Conservation (phyloP, 225 moss, liverwort and hornwort genomes). For the Pleurozium schreberi region DNA sequence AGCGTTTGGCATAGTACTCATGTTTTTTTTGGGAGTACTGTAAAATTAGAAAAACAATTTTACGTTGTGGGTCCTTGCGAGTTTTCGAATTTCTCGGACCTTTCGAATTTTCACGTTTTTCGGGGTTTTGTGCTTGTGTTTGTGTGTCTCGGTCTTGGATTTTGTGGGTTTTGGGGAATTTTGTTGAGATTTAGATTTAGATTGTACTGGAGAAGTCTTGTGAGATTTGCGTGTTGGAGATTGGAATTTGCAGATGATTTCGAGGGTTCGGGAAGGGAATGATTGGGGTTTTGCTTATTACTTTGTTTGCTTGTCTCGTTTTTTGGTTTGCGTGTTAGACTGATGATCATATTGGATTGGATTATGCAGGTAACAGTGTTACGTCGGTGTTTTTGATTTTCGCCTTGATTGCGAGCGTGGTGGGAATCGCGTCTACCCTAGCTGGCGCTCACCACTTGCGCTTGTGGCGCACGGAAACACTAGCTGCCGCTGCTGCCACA, state of each 20-base stretch:
- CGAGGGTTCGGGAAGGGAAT: neutral
- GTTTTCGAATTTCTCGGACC: no score
- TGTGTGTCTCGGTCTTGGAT: neutral
- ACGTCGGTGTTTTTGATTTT: neutral
- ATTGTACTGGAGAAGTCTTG: neutral
- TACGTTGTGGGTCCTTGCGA: no score
- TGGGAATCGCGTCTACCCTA: conserved; percentile 9
- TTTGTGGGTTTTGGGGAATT: neutral
- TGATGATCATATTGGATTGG: neutral
- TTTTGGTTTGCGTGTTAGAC: neutral
- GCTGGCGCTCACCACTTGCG: conserved; percentile 24
- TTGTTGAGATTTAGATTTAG: neutral
- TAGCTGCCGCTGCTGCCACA: conserved; percentile 19
- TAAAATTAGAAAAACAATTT: no score
- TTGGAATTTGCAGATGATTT: neutral
- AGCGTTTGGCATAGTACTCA: no score
- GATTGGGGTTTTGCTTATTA: neutral
- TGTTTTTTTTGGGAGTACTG: no score
- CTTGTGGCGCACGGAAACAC: conserved; percentile 20
- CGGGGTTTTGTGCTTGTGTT: no score
- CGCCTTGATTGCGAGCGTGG: conserved; percentile 24
- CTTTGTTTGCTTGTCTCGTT: neutral
- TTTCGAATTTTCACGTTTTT: neutral
- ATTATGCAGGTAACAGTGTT: conserved; percentile 12
- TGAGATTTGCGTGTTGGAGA: neutral